Evolutionary conservation across 2,329 filamentous ascomycete genomes (phyloP), one percentile per base, ranked within the genome.

Genomic region (Cordyceps fumosorosea): DNA sequence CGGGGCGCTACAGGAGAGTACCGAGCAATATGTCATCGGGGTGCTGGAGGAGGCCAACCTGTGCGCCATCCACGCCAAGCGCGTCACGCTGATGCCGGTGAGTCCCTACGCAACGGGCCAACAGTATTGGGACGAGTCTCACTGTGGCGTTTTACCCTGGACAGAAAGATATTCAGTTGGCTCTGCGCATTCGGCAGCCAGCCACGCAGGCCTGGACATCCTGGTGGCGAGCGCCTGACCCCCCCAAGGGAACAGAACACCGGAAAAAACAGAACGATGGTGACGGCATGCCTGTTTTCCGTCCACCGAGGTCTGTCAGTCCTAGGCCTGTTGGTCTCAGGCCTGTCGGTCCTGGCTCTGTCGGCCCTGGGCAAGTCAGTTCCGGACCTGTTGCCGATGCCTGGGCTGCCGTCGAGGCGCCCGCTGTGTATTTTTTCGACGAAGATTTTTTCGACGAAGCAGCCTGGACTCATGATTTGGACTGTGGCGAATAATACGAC

Each of bases 11-110:
- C 93, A 98, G 77, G 93, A 98, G 80, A 91, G 93, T 16, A 86
- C 93, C n/a, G 93, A 98, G 78, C 93, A 93, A 5, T 98, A 96
- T 76, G 83, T 98, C 68, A 90, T 98, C 63, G 93, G 96, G 72
- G 81, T 98, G n/a, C 97, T 98, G 72, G 93, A 97, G 74, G 91
- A 96, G 76, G 91, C 91, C 67, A 34, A 96, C 78, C 82, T 96
- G 45, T 95, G 91, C 78, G 91, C 91, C 65, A 90, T 96, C 69
- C 91, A 96, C 77, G 91, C 91, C 64, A 96, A 96, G 80, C 84
- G 91, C 73, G 91, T 96, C 62, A 96, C 91, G 55, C 96, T 96
- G 11, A 20, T 22, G 50, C 26, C 26, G 50, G 50, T 53, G 16
- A 37, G 50, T 32, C 16, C 26, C 16, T 18, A 32, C 16, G 29